Base-by-base conservation (phyloP, 345 rosid species). In the Microthlaspi erraticum region DNA sequence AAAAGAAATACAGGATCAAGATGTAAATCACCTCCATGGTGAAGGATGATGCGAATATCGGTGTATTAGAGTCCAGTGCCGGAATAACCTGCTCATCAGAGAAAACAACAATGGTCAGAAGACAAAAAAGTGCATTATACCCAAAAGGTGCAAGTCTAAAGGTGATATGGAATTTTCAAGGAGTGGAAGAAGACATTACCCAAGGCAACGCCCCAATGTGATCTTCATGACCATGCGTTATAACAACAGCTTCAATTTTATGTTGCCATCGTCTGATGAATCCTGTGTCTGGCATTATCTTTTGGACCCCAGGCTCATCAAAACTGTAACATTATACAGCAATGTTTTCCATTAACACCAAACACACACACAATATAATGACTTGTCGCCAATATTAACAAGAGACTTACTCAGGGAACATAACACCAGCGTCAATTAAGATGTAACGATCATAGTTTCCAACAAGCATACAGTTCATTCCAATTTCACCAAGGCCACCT, bases 121-220 rank as follows among this genome's bases (percentile, higher is more conserved):
- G 64, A 23, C 6, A 64, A 5, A 5, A 55, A 73, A 1, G 2
- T 18, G 57, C 38, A 33, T 44, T 63, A 23, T 63, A 18, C 7
- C 26, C n/a, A 11, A 54, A 53, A 53, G 54, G 49, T 52, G 1
- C 45, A 45, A 23, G 37, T 38, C 44, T 46, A 11, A 16, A 13
- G 26, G 26, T 20, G 2, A 20, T 11, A 33, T 20, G 18, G 20
- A 1, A 3, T 43, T 55, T 34, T 69, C 18, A 0, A 68, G 63
- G 67, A 78, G 76, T 70, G 60, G 85, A 79, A 68, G 79, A 88
- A 83, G 79, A 70, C 83, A 73, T 87, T 94, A 94, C 99, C 99
- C 99, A 94, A 73, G 99, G 97, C 95, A 94, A 89, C 52, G 99
- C 97, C 85, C 99, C 99, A 76, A 94, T 94, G 97, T 94, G 99